Evolutionary conservation across 2,329 filamentous ascomycete genomes (phyloP).

Genomic region (Knoxdaviesia capensis): DNA sequence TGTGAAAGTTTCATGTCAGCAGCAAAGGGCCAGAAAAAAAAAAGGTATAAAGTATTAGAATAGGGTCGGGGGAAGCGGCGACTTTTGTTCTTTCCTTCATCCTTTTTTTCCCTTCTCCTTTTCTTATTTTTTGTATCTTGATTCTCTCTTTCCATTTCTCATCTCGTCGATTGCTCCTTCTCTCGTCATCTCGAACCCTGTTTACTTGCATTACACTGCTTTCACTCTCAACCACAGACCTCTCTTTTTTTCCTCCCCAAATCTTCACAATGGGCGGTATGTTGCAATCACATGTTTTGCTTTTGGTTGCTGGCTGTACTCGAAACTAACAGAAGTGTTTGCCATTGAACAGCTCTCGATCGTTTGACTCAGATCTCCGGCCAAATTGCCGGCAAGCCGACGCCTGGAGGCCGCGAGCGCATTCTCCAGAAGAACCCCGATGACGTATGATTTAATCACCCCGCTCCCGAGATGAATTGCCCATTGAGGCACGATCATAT

Average conservation of each 20-base stretch:
- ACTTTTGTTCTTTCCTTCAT: background rate
- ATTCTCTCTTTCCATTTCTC: background rate
- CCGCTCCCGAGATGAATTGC: no score
- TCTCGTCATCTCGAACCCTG: no score
- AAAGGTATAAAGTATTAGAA: no score
- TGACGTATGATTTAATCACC: conserved; percentile 27
- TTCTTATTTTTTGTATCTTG: background rate
- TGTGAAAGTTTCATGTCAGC: no score
- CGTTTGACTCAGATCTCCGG: conserved; percentile 38
- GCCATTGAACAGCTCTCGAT: conserved; percentile 37
- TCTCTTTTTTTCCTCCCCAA: background rate
- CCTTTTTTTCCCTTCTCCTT: background rate
- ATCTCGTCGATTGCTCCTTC: background rate
- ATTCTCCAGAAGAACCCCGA: conserved; percentile 46
- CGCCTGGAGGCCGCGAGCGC: conserved; percentile 28
- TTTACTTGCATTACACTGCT: no score
- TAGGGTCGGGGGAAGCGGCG: no score
- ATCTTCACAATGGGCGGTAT: conserved; percentile 4
- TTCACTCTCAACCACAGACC: no score
- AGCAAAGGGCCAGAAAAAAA: no score
- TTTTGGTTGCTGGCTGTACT: background rate
- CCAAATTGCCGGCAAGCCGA: conserved; percentile 42
- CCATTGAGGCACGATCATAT: no score
- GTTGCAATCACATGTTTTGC: background rate
- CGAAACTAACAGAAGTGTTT: no score